Percentiles rank a stretch among this genome's conserved stretches.
Evolutionary conservation across 208 protist genomes (phyloP).

Genomic region (Endotrypanum monterogeii): DNA sequence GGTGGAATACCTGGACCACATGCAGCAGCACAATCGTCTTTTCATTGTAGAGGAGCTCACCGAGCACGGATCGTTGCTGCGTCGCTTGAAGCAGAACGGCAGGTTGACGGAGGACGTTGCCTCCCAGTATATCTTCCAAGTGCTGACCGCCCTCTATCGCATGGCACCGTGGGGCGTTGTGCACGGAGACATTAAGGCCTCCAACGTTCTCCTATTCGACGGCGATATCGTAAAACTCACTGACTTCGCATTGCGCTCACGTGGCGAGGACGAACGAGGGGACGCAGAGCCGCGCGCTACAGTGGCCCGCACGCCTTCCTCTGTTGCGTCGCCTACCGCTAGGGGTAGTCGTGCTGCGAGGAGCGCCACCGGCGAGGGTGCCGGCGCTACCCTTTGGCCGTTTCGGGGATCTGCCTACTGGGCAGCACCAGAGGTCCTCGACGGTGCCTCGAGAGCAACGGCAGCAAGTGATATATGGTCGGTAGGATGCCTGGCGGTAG

Average conservation of each 20-base stretch:
- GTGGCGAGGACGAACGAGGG: slow-evolving; percentile 8
- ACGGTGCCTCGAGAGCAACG: slow-evolving; percentile 39
- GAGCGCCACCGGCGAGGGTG: slow-evolving; percentile 6
- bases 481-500: slow-evolving; percentile 74
- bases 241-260: slow-evolving; percentile 82
- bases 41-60: slow-evolving; percentile 82
- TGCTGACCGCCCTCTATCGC: slow-evolving; percentile 24
- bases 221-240: slow-evolving; percentile 76
- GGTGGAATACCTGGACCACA: slow-evolving; percentile 84
- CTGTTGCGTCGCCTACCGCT: neutral
- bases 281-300: slow-evolving; percentile 3
- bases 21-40: slow-evolving; percentile 57
- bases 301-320: neutral
- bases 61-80: slow-evolving; percentile 60
- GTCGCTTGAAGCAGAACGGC: slow-evolving; percentile 26
- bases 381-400: slow-evolving; percentile 10
- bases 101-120: slow-evolving; percentile 13
- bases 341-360: slow-evolving; percentile 1
- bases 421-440: slow-evolving; percentile 76
- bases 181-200: slow-evolving; percentile 91
- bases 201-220: slow-evolving; percentile 81
- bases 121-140: slow-evolving; percentile 21
- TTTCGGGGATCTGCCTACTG: slow-evolving; percentile 86
- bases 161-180: slow-evolving; percentile 44
- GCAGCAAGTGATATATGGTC: slow-evolving; percentile 78